These are phyloP conservation scores for Silene noctiflora DNA, from an alignment of 179 eudicot genomes.

Conservation along the genomic window DNA sequence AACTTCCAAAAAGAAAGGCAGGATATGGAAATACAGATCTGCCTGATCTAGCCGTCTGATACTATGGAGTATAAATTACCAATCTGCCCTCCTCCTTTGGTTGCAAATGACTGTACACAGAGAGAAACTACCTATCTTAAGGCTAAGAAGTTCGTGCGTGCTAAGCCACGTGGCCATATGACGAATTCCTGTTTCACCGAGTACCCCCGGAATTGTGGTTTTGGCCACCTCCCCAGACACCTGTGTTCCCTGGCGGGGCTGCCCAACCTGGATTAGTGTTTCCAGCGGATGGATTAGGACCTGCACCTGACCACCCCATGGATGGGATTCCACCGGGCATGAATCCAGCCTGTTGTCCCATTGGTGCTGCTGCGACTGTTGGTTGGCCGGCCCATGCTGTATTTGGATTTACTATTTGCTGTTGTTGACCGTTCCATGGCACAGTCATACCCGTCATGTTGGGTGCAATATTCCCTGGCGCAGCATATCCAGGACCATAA, in stretches of 20 bases:
- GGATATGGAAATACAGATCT: neutral
- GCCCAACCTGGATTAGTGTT: slow-evolving; percentile 51
- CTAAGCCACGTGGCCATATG: slow-evolving; percentile 45
- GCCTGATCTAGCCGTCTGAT: neutral
- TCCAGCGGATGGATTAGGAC: slow-evolving; percentile 25
- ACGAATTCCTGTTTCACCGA: slow-evolving; percentile 46
- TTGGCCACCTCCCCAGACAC: slow-evolving; percentile 46
- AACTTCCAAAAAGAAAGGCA: neutral
- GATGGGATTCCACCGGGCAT: slow-evolving; percentile 19
- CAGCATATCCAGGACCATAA: slow-evolving; percentile 42
- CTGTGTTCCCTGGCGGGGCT: slow-evolving; percentile 42
- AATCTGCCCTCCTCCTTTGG: slow-evolving; percentile 15
- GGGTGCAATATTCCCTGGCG: slow-evolving; percentile 35
- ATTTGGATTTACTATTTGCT: slow-evolving; percentile 32
- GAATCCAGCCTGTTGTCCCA: slow-evolving; percentile 34
- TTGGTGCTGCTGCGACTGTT: slow-evolving; percentile 22
- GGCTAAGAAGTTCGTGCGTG: slow-evolving; percentile 24
- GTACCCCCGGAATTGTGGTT: slow-evolving; percentile 40
- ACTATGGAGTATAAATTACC: neutral
- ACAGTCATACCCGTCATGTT: slow-evolving; percentile 42
- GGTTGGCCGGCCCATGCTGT: slow-evolving; percentile 47
- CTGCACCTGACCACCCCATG: slow-evolving; percentile 28
- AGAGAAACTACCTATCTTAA: slow-evolving; percentile 3
- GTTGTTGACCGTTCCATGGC: slow-evolving; percentile 48
- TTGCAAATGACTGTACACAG: slow-evolving; percentile 37